Conservation (phyloP, 805 yeast species). For the Candida vaughaniae region DNA sequence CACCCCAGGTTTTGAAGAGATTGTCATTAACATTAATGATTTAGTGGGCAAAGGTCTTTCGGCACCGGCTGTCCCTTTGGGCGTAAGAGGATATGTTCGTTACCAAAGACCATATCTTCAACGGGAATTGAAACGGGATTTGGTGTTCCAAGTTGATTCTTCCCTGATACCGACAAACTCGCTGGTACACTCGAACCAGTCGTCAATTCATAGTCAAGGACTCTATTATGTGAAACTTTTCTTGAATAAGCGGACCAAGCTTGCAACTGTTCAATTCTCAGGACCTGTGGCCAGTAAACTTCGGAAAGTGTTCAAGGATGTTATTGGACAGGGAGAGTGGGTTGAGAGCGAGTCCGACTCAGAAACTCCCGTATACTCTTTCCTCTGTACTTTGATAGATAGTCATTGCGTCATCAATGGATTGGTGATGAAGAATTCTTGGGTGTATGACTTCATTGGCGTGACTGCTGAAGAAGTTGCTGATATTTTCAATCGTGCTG, state of each 20-base stretch:
- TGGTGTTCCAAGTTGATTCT: conserved; percentile 27
- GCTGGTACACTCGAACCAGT: conserved; percentile 2
- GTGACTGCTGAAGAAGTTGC: conserved; percentile 2
- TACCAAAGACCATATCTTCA: conserved; percentile 34
- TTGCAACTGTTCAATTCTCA: conserved; percentile 26
- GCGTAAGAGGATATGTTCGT: conserved; percentile 33
- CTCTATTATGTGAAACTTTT: conserved; percentile 31
- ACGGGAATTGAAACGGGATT: conserved; percentile 30
- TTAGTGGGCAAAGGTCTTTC: conserved; percentile 9
- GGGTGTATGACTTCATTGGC: conserved; percentile 30
- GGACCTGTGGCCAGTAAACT: conserved; percentile 23
- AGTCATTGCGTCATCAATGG: conserved; percentile 35
- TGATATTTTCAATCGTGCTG: conserved; percentile 1
- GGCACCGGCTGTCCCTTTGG: conserved; percentile 17
- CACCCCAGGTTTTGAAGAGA: conserved; percentile 45
- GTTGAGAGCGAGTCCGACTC: conserved; percentile 12
- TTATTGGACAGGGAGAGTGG: conserved; percentile 8
- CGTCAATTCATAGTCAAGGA: conserved; percentile 1
- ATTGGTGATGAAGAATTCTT: conserved; percentile 28
- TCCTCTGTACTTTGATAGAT: conserved; percentile 26
- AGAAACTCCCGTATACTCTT: conserved; percentile 15
- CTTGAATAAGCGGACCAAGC: conserved; percentile 24
- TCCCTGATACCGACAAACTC: no score
- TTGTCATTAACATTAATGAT: conserved; percentile 51
- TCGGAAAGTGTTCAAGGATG: conserved; percentile 22